Base-by-base conservation (phyloP, 495 filamentous ascomycete species). In the Alectoria sarmentosa region DNA sequence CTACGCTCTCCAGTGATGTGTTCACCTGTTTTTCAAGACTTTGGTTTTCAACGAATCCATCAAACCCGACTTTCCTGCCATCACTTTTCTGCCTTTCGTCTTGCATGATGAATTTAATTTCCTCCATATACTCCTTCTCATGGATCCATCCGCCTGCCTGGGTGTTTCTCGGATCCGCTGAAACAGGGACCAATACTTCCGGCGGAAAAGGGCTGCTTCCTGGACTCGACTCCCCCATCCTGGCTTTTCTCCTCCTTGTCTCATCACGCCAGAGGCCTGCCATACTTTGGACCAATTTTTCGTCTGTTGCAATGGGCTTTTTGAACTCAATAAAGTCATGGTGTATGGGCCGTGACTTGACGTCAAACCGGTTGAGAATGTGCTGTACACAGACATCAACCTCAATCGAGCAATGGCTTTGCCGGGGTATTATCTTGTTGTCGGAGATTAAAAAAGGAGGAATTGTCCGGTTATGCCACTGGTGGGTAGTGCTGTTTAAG, bases 251-350 rank as follows among this genome's bases (percentile, higher is more conserved):
- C 57, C 94, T 84, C 49, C 82, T 83, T 1, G 87, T 90, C 73
- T 98, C 94, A 71, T 96, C 92, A 74, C 85, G 86, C 94, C 94
- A 98, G 23, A 98, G 74, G 7, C 90, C 90, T 63, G 90, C 92
- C 87, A 98, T 90, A 67, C 95, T 98, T 71, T 89, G 91, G 48
- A 97, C 92, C 7, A 91, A 76, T 70, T 92, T 94, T 71, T 92
- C 78, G 66, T 91, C 86, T 1, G 83, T 73, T 0, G 81, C 74
- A 59, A 85, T 71, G 19, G 88, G 86, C 44, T 82, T 79, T n/a
- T 86, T 76, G 17, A 82, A 79, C 74, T 98, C 95, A 28, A 84
- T 75, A 64, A 98, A 97, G 70, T 95, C 89, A 69, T 96, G 89
- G 69, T 98, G 94, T 11, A 97, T 79, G 7, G 76, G 79, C 30